Evolutionary conservation across 495 filamentous ascomycete genomes (phyloP).

Genomic region (Trypethelium eluteriae): DNA sequence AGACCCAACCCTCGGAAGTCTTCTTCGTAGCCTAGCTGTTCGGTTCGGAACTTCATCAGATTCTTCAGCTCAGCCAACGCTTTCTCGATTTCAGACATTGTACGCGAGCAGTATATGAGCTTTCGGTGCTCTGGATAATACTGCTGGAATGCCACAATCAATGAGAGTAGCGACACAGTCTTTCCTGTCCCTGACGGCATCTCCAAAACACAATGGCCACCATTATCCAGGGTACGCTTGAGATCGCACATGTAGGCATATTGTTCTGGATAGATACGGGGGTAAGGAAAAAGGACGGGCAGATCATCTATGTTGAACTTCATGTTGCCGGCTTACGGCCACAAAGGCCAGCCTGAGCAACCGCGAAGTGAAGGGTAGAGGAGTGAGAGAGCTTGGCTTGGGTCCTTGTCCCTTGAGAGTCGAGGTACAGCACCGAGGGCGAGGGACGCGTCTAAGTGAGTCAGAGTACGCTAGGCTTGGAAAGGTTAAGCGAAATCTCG

Average conservation of each 20-base stretch:
- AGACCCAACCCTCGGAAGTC: slow-evolving; percentile 88
- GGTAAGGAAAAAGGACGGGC: slow-evolving; percentile 92
- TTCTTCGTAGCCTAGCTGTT: slow-evolving; percentile 79
- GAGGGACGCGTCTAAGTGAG: neutral
- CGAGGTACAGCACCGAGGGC: neutral
- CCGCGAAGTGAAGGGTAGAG: neutral
- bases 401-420: neutral
- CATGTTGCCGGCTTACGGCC: slow-evolving; percentile 51
- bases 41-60: slow-evolving; percentile 85
- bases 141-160: slow-evolving; percentile 94
- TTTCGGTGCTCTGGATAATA: slow-evolving; percentile 85
- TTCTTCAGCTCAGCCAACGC: slow-evolving; percentile 84
- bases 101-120: slow-evolving; percentile 98
- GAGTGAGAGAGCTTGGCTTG: neutral
- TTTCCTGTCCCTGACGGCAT: slow-evolving; percentile 99
- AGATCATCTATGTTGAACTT: slow-evolving; percentile 98
- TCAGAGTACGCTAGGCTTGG: too few species aligned
- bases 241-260: slow-evolving; percentile 99
- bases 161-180: slow-evolving; percentile 86
- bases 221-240: slow-evolving; percentile 90
- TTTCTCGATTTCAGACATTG: slow-evolving; percentile 94
- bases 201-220: slow-evolving; percentile 95
- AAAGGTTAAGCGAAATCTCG: too few species aligned
- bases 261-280: slow-evolving; percentile 95
- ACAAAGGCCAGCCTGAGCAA: neutral